phyloP scores from a whole-genome alignment of 768 basidiomycete species.

The Mycena rosella region DNA sequence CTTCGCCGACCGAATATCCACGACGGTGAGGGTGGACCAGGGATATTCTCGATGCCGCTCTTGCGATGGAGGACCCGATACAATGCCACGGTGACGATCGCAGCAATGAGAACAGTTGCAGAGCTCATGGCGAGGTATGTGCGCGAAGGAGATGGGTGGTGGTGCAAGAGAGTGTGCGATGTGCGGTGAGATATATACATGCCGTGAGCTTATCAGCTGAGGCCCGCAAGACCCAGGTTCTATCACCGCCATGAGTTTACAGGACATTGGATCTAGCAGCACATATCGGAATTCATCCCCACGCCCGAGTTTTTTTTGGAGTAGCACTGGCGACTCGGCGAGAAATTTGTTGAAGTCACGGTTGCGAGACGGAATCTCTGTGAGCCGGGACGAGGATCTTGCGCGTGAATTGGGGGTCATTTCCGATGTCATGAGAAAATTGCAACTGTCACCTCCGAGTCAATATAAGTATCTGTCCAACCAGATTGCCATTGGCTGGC shows the following conservation, averaged over 20 bases:
- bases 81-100: neutral
- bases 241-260: too few species aligned
- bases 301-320: conserved; percentile 6
- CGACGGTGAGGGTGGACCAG: conserved; percentile 5
- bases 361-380: too few species aligned
- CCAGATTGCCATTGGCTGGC: too few species aligned
- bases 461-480: too few species aligned
- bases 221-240: too few species aligned
- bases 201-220: too few species aligned
- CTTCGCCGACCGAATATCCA: conserved; percentile 3
- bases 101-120: conserved; percentile 4
- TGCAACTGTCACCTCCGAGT: too few species aligned
- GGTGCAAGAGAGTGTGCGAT: conserved; percentile 3
- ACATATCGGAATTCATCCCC: conserved; percentile 9
- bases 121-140: conserved; percentile 5
- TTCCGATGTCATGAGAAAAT: too few species aligned
- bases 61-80: neutral
- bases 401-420: too few species aligned
- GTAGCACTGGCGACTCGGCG: conserved; percentile 1
- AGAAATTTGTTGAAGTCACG: conserved; percentile 22
- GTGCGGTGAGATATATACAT: neutral
- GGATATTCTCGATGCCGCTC: neutral
- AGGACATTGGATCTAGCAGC: neutral
- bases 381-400: too few species aligned
- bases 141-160: conserved; percentile 3